Base-by-base conservation (phyloP, 352 stramenopile species). In the Sclerospora graminicola region DNA sequence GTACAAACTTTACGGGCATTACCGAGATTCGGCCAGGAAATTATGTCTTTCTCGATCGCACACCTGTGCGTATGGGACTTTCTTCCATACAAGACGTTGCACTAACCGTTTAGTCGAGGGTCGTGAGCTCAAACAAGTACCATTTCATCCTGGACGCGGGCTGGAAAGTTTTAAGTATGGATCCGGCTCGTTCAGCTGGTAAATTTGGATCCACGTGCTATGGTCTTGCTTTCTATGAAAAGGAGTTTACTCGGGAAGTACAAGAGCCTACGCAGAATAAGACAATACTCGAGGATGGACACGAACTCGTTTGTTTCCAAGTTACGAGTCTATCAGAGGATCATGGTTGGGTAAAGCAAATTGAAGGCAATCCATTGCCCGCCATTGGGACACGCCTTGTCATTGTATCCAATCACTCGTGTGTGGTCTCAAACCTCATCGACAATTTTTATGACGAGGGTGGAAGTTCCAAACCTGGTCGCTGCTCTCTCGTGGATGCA, bases 31-130 rank as follows among this genome's bases (percentile, higher is more conserved):
- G 73, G 5, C 70, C 72, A 9, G 76, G 72, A 20, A 88, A 85
- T 55, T 85, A 84, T 32, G 65, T 85, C 8, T 88, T 88, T 40
- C 48, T 83, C 9, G 76, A 88, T 41, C 76, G 76, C 41, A 88
- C 76, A 13, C 76, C 76, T 5, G 66, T 88, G 20, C 60, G 66
- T 27, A 85, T 83, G 32, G 76, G 76, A 1, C 37, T 85, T 9
- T 78, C 66, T 36, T 70, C 55, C 10, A 56, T 84, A 34, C 46
- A 82, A 45, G 59, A 84, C 41, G 68, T 88, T 7, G 66, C 72
- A n/a, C 54, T 88, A 14, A 60, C 56, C 4, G 58, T 89, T 40
- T 37, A 84, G 2, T 57, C 60, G 2, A 89, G 70, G 4, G 73
- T 88, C 19, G 73, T 89, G 37, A 89, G 73, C 47, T 59, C 71